Evolutionary conservation across 2,329 filamentous ascomycete species (phyloP), one percentile per base, ranked within the genome.

Genomic region (Venturia effusa): DNA sequence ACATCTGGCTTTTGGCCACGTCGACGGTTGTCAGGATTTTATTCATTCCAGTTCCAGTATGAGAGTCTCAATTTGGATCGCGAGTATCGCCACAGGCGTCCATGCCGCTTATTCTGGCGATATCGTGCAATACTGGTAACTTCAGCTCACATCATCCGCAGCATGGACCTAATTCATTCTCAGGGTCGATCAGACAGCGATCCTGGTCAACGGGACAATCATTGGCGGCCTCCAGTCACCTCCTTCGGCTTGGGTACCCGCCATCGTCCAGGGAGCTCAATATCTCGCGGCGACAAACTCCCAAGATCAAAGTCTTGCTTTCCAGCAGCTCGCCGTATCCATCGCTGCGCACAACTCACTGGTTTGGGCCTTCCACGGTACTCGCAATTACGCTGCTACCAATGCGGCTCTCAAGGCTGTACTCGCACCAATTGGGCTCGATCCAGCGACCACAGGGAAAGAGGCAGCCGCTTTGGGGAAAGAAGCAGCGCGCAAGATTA

Each of bases 241-340:
- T 4, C 69, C 70, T 5, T 70, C 70, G n/a, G 69, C 67, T 37
- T 71, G 70, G 69, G 67, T 68, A 34, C 67, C 67, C 64, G 70
- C 69, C 10, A 67, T 71, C 10, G 68, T 71, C 5, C 69, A 71
- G 54, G 69, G 66, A 15, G 67, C 70, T 7, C 66, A 70, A 30
- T 71, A 70, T 51, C 66, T 68, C 7, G 68, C 69, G 27, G 70
- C 70, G 13, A 64, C 67, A 15, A 57, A 71, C 24, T 66, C 65
- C 57, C 61, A 67, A 10, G 63, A 67, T 30, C 66, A 68, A 40
- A 62, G 67, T 15, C 66, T 70, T 2, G 69, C 68, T 15, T 71
- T 70, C 63, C 70, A 70, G 63, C 70, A 71, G 45, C 65, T 72
- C 10, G 70, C 70, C 40, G 70, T 71, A 30, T 71, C 70, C 19